Evolutionary conservation across 208 protist species (phyloP), one percentile per base, ranked within the genome.

Genomic region (Leptomonas pyrrhocoris): DNA sequence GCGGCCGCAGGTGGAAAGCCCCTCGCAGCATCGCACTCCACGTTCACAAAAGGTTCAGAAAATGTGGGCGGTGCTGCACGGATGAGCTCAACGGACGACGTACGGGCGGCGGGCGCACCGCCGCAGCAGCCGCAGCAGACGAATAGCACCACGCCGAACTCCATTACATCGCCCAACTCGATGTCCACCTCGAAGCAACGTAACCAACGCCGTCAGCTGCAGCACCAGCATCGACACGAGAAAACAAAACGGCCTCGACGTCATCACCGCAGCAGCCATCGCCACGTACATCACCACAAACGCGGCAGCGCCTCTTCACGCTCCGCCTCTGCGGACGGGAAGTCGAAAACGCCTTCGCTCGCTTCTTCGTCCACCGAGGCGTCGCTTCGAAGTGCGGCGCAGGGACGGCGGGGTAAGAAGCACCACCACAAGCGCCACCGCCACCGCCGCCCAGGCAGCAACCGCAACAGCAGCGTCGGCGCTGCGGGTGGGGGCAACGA

Each of bases 41-140:
- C 36, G 21, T 21, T 60, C 9, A 2, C 30, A n/a, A 53, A 43
- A 67, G 36, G 23, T 11, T 31, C 61, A 15, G 48, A 57, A 12
- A 19, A 34, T 1, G 56, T 48, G 0, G 30, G 34, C 34, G 46
- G 48, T 57, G 61, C 9, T n/a, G 34, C 46, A 49, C 31, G 49
- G 6, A 45, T 13, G 49, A n/a, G 61, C 36, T 67, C 34, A n/a
- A 45, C 61, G 7, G 61, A 67, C 48, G 61, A 67, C 23, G 48
- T 46, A 16, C 46, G 61, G 1, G 46, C 59, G 3, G 59, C 45
- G 34, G 28, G 45, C 12, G 19, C 28, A 15, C 25, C 59, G 2
- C 45, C 8, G 0, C 55, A 60, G 16, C 55, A 60, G 16, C 55
- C 23, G 7, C 43, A 34, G 50, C 57, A n/a, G 13, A 21, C 3